phyloP scores from a whole-genome alignment of 495 filamentous ascomycete species.

The Aspergillus hancockii region DNA sequence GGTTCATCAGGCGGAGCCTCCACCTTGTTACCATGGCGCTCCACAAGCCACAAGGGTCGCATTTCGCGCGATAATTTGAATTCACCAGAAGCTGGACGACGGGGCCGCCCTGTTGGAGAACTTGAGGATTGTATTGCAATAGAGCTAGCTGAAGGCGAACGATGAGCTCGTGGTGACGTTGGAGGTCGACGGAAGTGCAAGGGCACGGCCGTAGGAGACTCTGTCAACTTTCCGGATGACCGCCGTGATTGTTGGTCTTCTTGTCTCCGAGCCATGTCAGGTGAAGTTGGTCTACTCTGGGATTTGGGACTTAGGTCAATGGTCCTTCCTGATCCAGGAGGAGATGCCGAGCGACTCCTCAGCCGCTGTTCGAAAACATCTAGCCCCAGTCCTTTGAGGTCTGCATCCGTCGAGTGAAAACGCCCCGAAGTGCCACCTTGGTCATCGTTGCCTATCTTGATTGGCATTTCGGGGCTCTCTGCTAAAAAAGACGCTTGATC shows the following conservation, averaged over 20 bases:
- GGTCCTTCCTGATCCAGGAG: conserved; percentile 32
- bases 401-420: conserved; percentile 22
- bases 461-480: conserved; percentile 50
- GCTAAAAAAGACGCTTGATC: conserved; percentile 51
- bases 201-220: conserved; percentile 53
- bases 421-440: conserved; percentile 43
- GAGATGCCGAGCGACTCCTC: conserved; percentile 41
- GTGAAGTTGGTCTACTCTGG: conserved; percentile 41
- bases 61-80: conserved; percentile 50
- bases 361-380: conserved; percentile 29
- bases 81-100: conserved; percentile 47
- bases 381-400: conserved; percentile 22
- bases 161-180: conserved; percentile 37
- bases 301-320: conserved; percentile 36
- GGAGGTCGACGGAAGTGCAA: conserved; percentile 51
- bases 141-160: conserved; percentile 36
- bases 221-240: conserved; percentile 31
- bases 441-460: conserved; percentile 29
- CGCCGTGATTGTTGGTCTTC: conserved; percentile 25
- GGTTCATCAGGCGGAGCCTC: conserved; percentile 39
- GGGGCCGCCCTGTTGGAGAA: conserved; percentile 37
- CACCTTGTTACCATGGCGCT: conserved; percentile 44
- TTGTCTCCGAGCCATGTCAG: conserved; percentile 22
- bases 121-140: conserved; percentile 27
- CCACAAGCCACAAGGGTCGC: conserved; percentile 51